phyloP scores from a whole-genome alignment of 192 early-diverging fungal genomes.

The Podila epicladia region DNA sequence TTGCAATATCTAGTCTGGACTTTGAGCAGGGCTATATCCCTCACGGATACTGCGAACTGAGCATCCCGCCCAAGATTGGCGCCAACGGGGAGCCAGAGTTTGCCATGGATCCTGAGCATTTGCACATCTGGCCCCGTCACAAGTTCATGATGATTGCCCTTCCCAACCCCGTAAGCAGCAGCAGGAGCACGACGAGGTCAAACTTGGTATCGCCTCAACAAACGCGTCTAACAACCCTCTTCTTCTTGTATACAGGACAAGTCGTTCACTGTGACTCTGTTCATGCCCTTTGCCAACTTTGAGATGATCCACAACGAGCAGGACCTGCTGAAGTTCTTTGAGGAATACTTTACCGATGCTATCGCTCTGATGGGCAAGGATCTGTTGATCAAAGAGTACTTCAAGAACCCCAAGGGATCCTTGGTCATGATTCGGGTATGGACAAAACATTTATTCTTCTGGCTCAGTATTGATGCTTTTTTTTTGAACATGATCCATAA shows the following conservation, averaged over 20 bases:
- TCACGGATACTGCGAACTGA: conserved; percentile 92
- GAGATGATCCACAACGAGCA: conserved; percentile 70
- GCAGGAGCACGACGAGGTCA: not conserved
- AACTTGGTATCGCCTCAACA: not conserved
- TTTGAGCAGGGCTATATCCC: conserved; percentile 92
- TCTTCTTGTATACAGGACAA: conserved; percentile 67
- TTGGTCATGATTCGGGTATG: conserved; percentile 83
- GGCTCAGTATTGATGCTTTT: too few species aligned
- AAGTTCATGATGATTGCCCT: conserved; percentile 99
- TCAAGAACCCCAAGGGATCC: conserved; percentile 84
- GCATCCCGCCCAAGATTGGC: conserved; percentile 73
- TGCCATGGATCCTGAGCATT: conserved; percentile 88
- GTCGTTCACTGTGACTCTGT: conserved; percentile 96
- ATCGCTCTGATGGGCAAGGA: conserved; percentile 82
- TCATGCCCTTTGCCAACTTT: conserved; percentile 93
- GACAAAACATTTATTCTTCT: too few species aligned
- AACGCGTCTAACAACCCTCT: not conserved
- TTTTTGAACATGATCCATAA: too few species aligned
- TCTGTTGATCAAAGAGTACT: conserved; percentile 78
- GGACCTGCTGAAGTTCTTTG: conserved; percentile 78
- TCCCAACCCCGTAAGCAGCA: conserved; percentile 79
- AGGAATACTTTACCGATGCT: conserved; percentile 79
- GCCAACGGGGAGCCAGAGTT: conserved; percentile 70
- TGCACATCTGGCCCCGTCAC: conserved; percentile 98
- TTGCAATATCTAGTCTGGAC: conserved; percentile 65